Conservation (phyloP, 208 protist genomes). For the Trichomonas gallinae region DNA sequence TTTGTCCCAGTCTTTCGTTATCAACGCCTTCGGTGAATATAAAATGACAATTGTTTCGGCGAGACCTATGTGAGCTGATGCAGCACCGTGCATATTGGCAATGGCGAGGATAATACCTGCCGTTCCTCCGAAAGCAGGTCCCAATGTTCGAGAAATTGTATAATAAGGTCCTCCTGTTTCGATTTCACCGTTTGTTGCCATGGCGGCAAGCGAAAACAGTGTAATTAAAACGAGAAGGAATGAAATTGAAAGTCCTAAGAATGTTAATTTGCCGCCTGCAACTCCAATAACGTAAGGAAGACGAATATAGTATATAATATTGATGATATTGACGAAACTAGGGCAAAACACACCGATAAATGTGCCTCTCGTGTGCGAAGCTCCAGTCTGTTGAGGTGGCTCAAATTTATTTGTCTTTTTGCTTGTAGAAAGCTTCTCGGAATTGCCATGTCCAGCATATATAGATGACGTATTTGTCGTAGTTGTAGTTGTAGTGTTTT, state of each 20-base stretch:
- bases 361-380: not conserved
- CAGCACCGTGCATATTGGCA: not conserved
- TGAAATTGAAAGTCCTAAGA: not conserved
- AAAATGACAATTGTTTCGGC: not conserved
- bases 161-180: constrained; percentile 14
- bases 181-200: not conserved
- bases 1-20: not conserved
- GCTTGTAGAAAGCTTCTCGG: not conserved
- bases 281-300: not conserved
- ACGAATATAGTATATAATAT: not conserved
- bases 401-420: not conserved
- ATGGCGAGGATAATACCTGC: not conserved
- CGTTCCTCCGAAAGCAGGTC: not conserved
- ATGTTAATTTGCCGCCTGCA: not conserved
- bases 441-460: not conserved
- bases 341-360: not conserved
- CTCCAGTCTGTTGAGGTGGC: not conserved
- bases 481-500: not conserved
- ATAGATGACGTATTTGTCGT: not conserved
- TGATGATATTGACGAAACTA: constrained; percentile 2
- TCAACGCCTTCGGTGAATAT: not conserved
- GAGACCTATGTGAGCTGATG: not conserved
- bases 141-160: not conserved
- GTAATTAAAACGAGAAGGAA: not conserved
- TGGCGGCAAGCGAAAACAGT: not conserved